Base-by-base conservation (phyloP, 164 flowering plant species). In the Brasenia schreberi region DNA sequence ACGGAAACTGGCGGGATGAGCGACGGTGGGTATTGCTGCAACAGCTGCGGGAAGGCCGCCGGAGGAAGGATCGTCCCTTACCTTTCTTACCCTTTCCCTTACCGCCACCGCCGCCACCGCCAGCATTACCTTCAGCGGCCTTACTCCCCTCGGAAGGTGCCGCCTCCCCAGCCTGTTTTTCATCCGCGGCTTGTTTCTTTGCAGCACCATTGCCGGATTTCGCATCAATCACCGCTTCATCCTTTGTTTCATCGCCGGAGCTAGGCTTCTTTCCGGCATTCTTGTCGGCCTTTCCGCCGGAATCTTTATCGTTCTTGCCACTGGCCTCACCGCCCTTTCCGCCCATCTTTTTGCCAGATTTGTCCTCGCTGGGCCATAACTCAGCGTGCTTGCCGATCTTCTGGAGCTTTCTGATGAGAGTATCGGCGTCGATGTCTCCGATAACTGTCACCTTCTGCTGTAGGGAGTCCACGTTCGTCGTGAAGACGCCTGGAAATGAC, bases 361-460 rank as follows among this genome's bases (percentile, higher is more conserved):
- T 73, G 39, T 79, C 43, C 5, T 69, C 63, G 27, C 77, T 81
- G 0, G 81, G 86, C 83, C 83, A 82, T 0, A 82, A 67, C 75
- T 84, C 89, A 4, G 89, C 89, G 52, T 74, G 80, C 56, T 81
- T 85, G 10, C 90, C 88, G 12, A 75, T 53, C 71, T 77, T 84
- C n/a, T 49, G 19, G 43, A 87, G 80, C 65, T 76, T 87, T 74
- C 69, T 81, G 58, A 85, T 74, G 10, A 87, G 77, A 9, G 81
- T 80, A 42, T 85, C 81, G 19, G 79, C 75, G 53, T 73, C 76
- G 4, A 87, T 78, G 70, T 81, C 80, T 19, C 90, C 88, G 0
- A 79, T 81, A 11, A 87, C 90, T 11, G 81, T 81, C 18, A 82
- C 89, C 67, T 75, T 84, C n/a, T 82, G 82, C 67, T 75, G 84